A percentile compares a stretch with the other conserved stretches of the same genome.
These are phyloP conservation scores for Termitomyces sp. DNA, from an alignment of 768 basidiomycete species.

Conservation along the genomic window DNA sequence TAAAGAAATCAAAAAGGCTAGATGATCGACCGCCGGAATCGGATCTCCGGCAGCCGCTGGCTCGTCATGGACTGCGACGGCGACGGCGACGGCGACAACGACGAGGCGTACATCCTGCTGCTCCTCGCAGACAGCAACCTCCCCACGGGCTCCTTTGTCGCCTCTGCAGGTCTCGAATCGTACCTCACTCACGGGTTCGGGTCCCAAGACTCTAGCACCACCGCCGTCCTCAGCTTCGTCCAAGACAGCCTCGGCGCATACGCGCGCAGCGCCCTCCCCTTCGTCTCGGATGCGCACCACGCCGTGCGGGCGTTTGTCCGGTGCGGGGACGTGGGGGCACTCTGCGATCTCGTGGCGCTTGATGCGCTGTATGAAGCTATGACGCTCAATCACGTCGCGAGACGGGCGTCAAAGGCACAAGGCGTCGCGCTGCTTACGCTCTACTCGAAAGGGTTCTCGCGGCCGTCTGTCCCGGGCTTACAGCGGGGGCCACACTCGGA, in stretches of 20 bases:
- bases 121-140: constrained; percentile 89
- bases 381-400: constrained; percentile 85
- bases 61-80: too few species aligned
- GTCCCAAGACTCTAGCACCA: too few species aligned
- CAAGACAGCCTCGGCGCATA: constrained; percentile 74
- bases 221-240: constrained; percentile 51
- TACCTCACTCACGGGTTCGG: constrained; percentile 83
- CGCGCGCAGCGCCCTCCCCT: constrained; percentile 67
- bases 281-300: constrained; percentile 69
- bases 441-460: constrained; percentile 74
- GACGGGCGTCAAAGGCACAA: constrained; percentile 85
- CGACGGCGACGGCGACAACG: too few species aligned
- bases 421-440: constrained; percentile 90
- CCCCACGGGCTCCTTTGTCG: constrained; percentile 95
- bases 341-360: constrained; percentile 45
- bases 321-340: constrained; percentile 18
- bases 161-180: constrained; percentile 90
- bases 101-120: constrained; percentile 65
- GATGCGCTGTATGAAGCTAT: constrained; percentile 80
- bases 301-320: constrained; percentile 18
- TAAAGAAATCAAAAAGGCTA: too few species aligned
- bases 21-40: background rate
- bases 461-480: too few species aligned
- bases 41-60: background rate
- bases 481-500: too few species aligned